Percentiles rank a stretch among this genome's conserved stretches.
These are phyloP conservation scores for Backusella sp. DNA, from an alignment of 192 early-diverging fungal species.

Conservation along the genomic window DNA sequence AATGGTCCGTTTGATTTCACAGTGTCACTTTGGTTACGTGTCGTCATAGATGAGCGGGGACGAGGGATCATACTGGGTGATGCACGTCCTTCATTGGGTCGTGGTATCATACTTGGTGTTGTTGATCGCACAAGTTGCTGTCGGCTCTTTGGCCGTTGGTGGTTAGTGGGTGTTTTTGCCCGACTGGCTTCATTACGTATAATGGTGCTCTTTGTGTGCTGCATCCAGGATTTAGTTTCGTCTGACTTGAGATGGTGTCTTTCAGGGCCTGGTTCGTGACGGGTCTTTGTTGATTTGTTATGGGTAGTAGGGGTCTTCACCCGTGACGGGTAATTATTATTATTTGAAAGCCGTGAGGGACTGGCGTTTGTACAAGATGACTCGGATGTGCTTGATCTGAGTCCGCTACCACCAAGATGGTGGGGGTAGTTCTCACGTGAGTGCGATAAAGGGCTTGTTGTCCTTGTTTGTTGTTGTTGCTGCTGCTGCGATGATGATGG, in stretches of 20 bases:
- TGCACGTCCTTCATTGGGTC: constrained; percentile 24
- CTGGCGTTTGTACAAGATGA: constrained; percentile 1
- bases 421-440: neutral
- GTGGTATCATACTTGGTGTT: constrained; percentile 39
- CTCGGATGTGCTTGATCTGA: constrained; percentile 16
- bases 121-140: neutral
- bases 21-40: constrained; percentile 1
- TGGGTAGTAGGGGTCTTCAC: neutral
- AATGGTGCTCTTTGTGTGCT: constrained; percentile 29
- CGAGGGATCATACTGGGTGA: constrained; percentile 32
- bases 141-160: neutral
- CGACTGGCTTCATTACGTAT: constrained; percentile 13
- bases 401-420: neutral
- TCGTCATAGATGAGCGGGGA: constrained; percentile 27
- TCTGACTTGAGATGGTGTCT: constrained; percentile 1
- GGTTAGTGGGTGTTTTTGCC: constrained; percentile 13
- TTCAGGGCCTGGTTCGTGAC: constrained; percentile 4
- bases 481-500: neutral
- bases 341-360: constrained; percentile 8
- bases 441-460: constrained; percentile 12
- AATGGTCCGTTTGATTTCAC: constrained; percentile 9
- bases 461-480: constrained; percentile 9
- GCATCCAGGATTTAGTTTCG: constrained; percentile 16
- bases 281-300: neutral
- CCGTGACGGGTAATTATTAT: neutral